These are phyloP conservation scores for Pyrenophora teres DNA, from an alignment of 2,329 filamentous ascomycete species.

Conservation along the genomic window DNA sequence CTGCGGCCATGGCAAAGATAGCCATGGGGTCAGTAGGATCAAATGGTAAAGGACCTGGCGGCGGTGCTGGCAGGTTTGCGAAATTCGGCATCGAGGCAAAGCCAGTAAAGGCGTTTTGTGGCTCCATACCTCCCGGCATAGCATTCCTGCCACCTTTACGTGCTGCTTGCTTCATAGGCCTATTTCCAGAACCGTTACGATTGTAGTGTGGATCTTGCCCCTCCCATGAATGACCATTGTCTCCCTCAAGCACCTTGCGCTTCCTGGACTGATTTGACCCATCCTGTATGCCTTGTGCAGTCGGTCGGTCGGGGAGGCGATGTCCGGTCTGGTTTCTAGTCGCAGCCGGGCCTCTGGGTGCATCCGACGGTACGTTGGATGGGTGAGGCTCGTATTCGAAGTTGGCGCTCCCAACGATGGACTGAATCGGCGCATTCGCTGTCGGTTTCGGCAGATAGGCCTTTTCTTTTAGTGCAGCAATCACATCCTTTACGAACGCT, in stretches of 20 bases:
- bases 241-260: conserved; percentile 61
- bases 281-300: conserved; percentile 12
- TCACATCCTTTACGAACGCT: conserved; percentile 72
- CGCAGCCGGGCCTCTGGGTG: conserved; percentile 31
- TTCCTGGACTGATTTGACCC: conserved; percentile 53
- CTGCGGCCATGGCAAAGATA: conserved; percentile 64
- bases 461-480: conserved; percentile 66
- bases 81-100: conserved; percentile 22
- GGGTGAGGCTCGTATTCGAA: conserved; percentile 24
- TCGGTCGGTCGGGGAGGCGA: conserved; percentile 19
- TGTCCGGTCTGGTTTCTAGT: conserved; percentile 14
- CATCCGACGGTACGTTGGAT: conserved; percentile 25
- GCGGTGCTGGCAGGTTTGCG: conserved; percentile 45
- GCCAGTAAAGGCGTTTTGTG: conserved; percentile 11
- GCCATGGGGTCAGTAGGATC: conserved; percentile 67
- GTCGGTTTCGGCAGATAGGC: conserved; percentile 36
- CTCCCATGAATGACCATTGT: conserved; percentile 51
- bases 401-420: conserved; percentile 29
- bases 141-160: conserved; percentile 50
- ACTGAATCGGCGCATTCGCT: conserved; percentile 24
- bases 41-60: conserved; percentile 57
- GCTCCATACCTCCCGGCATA: conserved; percentile 9
- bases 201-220: conserved; percentile 48
- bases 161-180: conserved; percentile 62
- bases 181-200: conserved; percentile 40